A percentile compares a stretch with the other conserved stretches of the same genome.
These are phyloP conservation scores for Xylariaceae sp. DNA, from an alignment of 2,329 filamentous ascomycete species.

Conservation along the genomic window DNA sequence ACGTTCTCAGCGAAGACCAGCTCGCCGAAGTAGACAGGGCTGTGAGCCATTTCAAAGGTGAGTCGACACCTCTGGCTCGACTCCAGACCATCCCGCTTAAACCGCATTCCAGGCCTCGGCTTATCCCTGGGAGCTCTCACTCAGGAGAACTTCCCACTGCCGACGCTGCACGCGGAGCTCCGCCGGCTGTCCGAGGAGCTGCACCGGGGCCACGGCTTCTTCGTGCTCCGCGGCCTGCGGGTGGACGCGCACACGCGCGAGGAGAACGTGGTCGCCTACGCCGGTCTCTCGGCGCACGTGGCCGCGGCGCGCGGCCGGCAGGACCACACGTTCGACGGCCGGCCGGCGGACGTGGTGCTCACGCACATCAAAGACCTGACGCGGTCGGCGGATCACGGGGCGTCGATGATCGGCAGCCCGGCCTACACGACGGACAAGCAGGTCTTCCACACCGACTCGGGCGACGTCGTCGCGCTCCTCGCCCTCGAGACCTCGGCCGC, in stretches of 20 bases:
- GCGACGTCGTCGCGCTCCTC: constrained; percentile 53
- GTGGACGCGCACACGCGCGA: constrained; percentile 44
- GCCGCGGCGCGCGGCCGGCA: constrained; percentile 46
- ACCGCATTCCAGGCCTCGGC: constrained; percentile 6
- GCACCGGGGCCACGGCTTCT: constrained; percentile 53
- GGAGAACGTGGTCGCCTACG: constrained; percentile 53
- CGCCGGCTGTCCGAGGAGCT: constrained; percentile 45
- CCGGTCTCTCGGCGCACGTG: constrained; percentile 52
- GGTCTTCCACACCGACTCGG: constrained; percentile 46
- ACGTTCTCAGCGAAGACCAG: constrained; percentile 37
- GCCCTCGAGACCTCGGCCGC: constrained; percentile 43
- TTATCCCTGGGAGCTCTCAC: constrained; percentile 34
- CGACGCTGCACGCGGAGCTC: constrained; percentile 40
- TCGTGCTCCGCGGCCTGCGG: constrained; percentile 50
- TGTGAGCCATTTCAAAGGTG: constrained; percentile 35
- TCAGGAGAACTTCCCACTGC: constrained; percentile 48
- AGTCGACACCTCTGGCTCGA: not conserved
- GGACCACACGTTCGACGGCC: constrained; percentile 36
- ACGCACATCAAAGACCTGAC: constrained; percentile 57
- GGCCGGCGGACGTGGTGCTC: constrained; percentile 44
- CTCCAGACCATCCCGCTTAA: not conserved
- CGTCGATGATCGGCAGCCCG: constrained; percentile 50
- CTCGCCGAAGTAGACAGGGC: constrained; percentile 41
- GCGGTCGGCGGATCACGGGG: constrained; percentile 19
- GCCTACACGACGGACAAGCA: constrained; percentile 17